These are phyloP conservation scores for Lachancea nothofagi DNA, from an alignment of 805 yeast species.

Conservation along the genomic window DNA sequence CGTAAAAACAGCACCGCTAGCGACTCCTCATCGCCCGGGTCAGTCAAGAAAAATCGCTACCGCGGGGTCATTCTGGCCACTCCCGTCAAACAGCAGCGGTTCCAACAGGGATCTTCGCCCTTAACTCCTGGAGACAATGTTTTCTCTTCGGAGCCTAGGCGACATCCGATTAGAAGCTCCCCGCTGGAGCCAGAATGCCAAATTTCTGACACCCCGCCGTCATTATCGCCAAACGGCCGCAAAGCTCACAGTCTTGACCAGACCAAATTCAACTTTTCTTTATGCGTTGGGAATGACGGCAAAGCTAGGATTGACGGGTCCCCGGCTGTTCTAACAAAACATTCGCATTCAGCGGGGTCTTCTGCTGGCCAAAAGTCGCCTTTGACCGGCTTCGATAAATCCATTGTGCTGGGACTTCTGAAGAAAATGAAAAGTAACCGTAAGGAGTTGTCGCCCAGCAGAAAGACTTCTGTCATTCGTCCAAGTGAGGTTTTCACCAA, in stretches of 20 bases:
- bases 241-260: slow-evolving; percentile 1
- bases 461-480: slow-evolving; percentile 3
- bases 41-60: slow-evolving; percentile 23
- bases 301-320: slow-evolving; percentile 28
- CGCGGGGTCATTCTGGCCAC: slow-evolving; percentile 28
- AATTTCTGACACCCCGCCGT: slow-evolving; percentile 3
- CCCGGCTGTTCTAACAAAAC: neutral
- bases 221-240: neutral
- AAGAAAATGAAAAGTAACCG: slow-evolving; percentile 25
- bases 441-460: slow-evolving; percentile 1
- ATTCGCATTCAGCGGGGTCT: neutral
- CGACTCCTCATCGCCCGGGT: slow-evolving; percentile 4
- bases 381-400: slow-evolving; percentile 20
- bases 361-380: slow-evolving; percentile 1
- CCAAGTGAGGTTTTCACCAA: slow-evolving; percentile 11
- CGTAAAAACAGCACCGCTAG: slow-evolving; percentile 9
- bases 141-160: slow-evolving; percentile 19
- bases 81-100: slow-evolving; percentile 16
- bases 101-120: slow-evolving; percentile 13
- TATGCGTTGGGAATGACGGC: slow-evolving; percentile 31
- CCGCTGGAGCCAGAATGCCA: slow-evolving; percentile 11
- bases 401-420: slow-evolving; percentile 24
- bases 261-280: slow-evolving; percentile 20
- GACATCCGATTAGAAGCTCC: slow-evolving; percentile 13
- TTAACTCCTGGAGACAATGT: slow-evolving; percentile 20